Base-by-base conservation (phyloP, 768 basidiomycete species). In the Cubamyces lactineus region DNA sequence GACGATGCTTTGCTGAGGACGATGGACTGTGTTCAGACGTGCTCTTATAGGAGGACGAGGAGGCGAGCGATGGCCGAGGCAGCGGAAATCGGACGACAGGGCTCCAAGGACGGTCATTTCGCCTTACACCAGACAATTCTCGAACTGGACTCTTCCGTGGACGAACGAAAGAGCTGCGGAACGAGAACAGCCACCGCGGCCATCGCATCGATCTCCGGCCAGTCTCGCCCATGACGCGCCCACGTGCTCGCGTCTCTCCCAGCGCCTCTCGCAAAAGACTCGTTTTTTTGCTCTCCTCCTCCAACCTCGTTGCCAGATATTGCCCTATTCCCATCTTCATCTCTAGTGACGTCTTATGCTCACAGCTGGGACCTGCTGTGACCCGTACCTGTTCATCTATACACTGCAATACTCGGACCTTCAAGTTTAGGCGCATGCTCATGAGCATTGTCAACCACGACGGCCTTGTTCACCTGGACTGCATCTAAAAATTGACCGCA, bases 201-300 rank as follows among this genome's bases (percentile, higher is more conserved):
- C 52, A 49, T 38, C 39, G 39, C 52, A 49, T 38, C 39, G 39
- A 24, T 40, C 26, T 53, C 52, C 52, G 38, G 9, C 19, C 8
- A 41, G 11, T 24, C 52, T 21, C 52, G 23, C 21, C 39, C 21
- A 13, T 30, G 46, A 45, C 55, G 55, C 43, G 43, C 42, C 39
- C 55, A 45, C 43, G 43, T 56, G 55, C 28, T 48, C 30, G 55
- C 23, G 55, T 23, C n/a, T 34, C 21, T 56, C 23, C 26, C 48
- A 49, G 13, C 42, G 42, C 16, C 42, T 17, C 42, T 21, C 4
- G 41, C n/a, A 2, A 13, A 12, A 3, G 3, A 12, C 11, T 43
- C 34, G 19, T 2, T n/a, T 21, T 43, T 43, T 2, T 43, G 34
- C 34, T 11, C 34, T 34, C 34, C 9, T 34, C 34, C 4, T 5